Evolutionary conservation across 805 yeast genomes (phyloP).

Genomic region (Saccharomycopsis microspora): DNA sequence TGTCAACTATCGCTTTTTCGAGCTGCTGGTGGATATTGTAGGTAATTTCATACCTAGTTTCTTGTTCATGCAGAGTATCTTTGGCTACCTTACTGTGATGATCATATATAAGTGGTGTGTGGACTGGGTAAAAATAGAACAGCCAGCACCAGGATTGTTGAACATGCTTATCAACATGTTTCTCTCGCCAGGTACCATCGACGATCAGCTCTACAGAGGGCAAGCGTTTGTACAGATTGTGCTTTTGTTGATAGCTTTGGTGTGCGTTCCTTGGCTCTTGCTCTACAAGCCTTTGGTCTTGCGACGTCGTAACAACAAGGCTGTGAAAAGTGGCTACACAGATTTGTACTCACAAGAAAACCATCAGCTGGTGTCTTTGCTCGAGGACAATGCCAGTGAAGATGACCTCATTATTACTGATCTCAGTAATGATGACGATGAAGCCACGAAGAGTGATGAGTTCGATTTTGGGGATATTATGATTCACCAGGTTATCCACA

Average conservation of each 20-base stretch:
- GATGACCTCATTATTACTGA: conserved; percentile 20
- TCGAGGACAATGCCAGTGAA: conserved; percentile 18
- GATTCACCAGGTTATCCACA: conserved; percentile 95
- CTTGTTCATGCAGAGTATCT: conserved; percentile 90
- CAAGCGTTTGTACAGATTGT: conserved; percentile 69
- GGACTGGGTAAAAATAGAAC: conserved; percentile 72
- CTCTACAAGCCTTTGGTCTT: conserved; percentile 72
- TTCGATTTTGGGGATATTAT: conserved; percentile 85
- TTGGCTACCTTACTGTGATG: conserved; percentile 79
- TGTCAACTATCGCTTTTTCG: conserved; percentile 62
- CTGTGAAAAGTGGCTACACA: conserved; percentile 39
- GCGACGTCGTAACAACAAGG: conserved; percentile 41
- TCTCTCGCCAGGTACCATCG: conserved; percentile 81
- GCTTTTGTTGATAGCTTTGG: conserved; percentile 62
- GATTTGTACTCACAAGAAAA: conserved; percentile 33
- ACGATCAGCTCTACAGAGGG: conserved; percentile 68
- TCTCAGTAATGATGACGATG: conserved; percentile 32
- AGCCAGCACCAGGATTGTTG: conserved; percentile 84
- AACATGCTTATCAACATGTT: conserved; percentile 96
- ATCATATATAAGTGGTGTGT: conserved; percentile 91
- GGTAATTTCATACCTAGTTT: conserved; percentile 95
- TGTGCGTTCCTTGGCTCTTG: conserved; percentile 89
- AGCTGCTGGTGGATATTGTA: conserved; percentile 65
- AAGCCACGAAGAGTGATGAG: conserved; percentile 35
- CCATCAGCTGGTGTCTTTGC: conserved; percentile 18